Evolutionary conservation across 208 protist species (phyloP).

Genomic region (Porcisia hertigi): DNA sequence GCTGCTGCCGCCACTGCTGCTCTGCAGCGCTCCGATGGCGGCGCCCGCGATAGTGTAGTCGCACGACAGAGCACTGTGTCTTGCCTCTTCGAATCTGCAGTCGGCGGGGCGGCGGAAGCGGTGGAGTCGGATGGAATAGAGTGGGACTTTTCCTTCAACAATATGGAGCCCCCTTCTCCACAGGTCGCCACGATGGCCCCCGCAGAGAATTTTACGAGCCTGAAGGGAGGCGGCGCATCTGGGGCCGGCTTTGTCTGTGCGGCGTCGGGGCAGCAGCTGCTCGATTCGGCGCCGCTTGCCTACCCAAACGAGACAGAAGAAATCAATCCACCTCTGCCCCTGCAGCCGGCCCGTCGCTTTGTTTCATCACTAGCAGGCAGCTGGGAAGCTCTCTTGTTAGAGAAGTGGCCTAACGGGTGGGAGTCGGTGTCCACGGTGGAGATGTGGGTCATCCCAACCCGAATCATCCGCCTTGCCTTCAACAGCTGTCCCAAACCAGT

Average conservation of each 20-base stretch:
- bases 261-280: constrained; percentile 14
- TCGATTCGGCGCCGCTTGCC: constrained; percentile 12
- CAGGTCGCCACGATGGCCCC: neutral
- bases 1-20: neutral
- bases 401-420: constrained; percentile 90
- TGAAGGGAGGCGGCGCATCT: neutral
- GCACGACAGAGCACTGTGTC: neutral
- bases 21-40: neutral
- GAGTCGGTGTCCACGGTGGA: constrained; percentile 75
- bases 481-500: constrained; percentile 57
- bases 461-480: constrained; percentile 75
- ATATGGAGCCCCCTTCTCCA: neutral
- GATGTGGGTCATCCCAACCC: constrained; percentile 74
- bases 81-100: neutral
- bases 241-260: neutral
- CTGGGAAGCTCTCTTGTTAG: constrained; percentile 84
- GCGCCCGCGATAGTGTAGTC: neutral
- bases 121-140: constrained; percentile 1
- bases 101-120: neutral
- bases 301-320: constrained; percentile 76
- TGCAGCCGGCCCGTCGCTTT: constrained; percentile 55
- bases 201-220: neutral
- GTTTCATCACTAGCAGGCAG: constrained; percentile 62
- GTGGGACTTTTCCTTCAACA: constrained; percentile 28
- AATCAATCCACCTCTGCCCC: constrained; percentile 71